Evolutionary conservation across 192 early-diverging fungal genomes (phyloP).

Genomic region (Podila verticillata): DNA sequence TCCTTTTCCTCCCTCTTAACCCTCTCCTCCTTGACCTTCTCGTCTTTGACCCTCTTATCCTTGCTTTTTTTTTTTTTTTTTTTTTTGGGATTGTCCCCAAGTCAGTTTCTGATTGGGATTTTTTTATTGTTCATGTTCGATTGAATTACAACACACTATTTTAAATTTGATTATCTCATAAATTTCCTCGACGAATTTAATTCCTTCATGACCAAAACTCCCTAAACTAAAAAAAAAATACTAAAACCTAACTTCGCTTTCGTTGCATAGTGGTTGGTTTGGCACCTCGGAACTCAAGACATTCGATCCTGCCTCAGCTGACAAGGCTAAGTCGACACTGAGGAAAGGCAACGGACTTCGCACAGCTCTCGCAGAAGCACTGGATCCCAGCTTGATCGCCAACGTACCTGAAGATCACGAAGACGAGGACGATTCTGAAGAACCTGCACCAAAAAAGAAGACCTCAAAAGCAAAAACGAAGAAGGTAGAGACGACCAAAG

Average conservation of each 20-base stretch:
- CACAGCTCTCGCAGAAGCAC: conserved; percentile 26
- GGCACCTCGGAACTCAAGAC: conserved; percentile 41
- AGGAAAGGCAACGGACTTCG: conserved; percentile 32
- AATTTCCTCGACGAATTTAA: not conserved
- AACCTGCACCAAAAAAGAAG: conserved; percentile 15
- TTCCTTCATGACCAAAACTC: not conserved
- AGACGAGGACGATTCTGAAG: conserved; percentile 8
- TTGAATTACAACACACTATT: no score
- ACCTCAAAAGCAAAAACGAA: conserved; percentile 9
- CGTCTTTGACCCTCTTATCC: no score
- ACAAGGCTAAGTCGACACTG: conserved; percentile 24
- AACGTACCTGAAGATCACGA: not conserved
- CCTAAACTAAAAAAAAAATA: not conserved
- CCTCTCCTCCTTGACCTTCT: no score
- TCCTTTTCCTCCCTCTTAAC: no score
- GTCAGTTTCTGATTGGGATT: no score
- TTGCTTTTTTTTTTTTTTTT: no score
- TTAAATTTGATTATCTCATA: not conserved
- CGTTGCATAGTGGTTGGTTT: conserved; percentile 49
- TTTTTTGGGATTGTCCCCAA: no score
- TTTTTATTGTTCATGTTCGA: no score
- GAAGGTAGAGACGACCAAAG: not conserved
- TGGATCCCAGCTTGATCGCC: conserved; percentile 25
- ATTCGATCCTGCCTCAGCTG: conserved; percentile 39
- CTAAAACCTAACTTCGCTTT: not conserved